phyloP scores from a whole-genome alignment of 306 rosid genomes.

The Crotalaria pallida region DNA sequence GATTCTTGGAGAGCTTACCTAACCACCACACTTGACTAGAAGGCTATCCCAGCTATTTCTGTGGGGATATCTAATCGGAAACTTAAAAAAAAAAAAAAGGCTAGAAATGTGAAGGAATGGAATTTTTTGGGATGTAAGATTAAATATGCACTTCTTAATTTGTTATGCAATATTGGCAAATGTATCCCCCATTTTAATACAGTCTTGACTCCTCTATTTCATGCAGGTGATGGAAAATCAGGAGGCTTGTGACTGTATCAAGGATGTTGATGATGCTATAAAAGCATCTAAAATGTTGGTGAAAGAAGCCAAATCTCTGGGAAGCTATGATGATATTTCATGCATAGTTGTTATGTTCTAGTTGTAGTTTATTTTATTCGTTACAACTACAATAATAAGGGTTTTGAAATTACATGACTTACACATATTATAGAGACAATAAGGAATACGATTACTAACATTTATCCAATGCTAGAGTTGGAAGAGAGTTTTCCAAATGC shows the following conservation, averaged over 20 bases:
- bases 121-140: neutral
- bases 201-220: neutral
- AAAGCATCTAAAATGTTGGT: constrained; percentile 44
- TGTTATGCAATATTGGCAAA: neutral
- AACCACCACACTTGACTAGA: no score
- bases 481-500: no score
- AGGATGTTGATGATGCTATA: constrained; percentile 36
- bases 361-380: no score
- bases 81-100: no score
- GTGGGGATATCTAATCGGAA: no score
- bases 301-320: constrained; percentile 28
- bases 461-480: no score
- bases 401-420: no score
- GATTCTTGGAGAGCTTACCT: no score
- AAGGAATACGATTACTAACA: no score
- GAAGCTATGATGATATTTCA: constrained; percentile 58
- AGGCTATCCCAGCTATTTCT: no score
- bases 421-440: no score
- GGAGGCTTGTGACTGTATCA: constrained; percentile 50
- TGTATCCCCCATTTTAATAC: neutral
- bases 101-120: neutral
- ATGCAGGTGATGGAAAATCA: constrained; percentile 63
- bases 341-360: constrained; percentile 54
- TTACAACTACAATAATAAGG: no score
- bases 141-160: neutral